These are phyloP conservation scores for Claviceps paspali DNA, from an alignment of 2,329 filamentous ascomycete genomes.

Conservation along the genomic window DNA sequence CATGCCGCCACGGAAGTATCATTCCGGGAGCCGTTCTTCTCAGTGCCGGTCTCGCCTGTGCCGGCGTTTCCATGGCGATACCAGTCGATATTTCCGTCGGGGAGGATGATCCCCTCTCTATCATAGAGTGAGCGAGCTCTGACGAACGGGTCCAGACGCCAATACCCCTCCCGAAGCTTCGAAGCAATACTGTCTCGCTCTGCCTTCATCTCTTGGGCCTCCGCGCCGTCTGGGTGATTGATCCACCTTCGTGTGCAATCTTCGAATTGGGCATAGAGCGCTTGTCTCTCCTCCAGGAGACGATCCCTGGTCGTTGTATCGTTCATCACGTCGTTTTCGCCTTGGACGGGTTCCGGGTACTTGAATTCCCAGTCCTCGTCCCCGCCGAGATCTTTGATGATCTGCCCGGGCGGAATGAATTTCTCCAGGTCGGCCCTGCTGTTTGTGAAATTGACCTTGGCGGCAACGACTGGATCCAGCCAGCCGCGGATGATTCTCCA, in stretches of 20 bases:
- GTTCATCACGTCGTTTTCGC: slow-evolving; percentile 66
- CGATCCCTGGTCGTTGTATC: slow-evolving; percentile 45
- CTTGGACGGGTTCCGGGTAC: slow-evolving; percentile 60
- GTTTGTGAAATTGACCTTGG: slow-evolving; percentile 88
- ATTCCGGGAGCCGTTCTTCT: background rate
- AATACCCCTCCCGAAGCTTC: slow-evolving; percentile 61
- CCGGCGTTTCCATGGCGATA: slow-evolving; percentile 30
- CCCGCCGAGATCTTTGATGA: slow-evolving; percentile 74
- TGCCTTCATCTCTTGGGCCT: slow-evolving; percentile 33
- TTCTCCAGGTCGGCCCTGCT: slow-evolving; percentile 61
- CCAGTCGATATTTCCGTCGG: slow-evolving; percentile 54
- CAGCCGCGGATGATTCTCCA: slow-evolving; percentile 93
- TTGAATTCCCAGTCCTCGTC: slow-evolving; percentile 71
- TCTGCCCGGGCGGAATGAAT: slow-evolving; percentile 55
- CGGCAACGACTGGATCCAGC: slow-evolving; percentile 91
- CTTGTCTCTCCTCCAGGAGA: slow-evolving; percentile 47
- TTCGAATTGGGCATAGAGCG: slow-evolving; percentile 61
- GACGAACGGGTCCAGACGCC: slow-evolving; percentile 77
- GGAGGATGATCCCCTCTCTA: slow-evolving; percentile 54
- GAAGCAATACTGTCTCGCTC: slow-evolving; percentile 48
- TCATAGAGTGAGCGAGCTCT: slow-evolving; percentile 77
- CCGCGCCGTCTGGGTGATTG: slow-evolving; percentile 21
- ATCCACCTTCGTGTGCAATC: slow-evolving; percentile 65
- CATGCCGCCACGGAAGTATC: slow-evolving; percentile 7
- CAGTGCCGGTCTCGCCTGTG: background rate